These are phyloP conservation scores for Silene conica DNA, from an alignment of 148 eudicot species.

Conservation along the genomic window DNA sequence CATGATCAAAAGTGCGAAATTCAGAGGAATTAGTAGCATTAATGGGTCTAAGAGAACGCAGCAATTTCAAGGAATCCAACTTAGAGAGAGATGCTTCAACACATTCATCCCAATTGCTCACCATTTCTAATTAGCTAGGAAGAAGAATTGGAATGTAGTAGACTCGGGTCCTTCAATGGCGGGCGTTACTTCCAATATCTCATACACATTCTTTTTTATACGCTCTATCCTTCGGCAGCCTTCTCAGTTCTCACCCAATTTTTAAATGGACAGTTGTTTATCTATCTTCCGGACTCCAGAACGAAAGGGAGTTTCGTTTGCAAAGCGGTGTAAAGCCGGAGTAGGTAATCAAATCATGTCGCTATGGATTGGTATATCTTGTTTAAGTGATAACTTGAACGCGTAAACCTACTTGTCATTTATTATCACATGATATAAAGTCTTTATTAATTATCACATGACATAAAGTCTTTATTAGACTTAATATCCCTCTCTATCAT, in stretches of 20 bases:
- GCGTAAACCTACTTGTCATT: too few relatives aligned
- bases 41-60: constrained; percentile 85
- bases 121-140: background rate
- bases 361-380: too few relatives aligned
- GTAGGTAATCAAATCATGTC: too few relatives aligned
- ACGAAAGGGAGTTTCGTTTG: too few relatives aligned
- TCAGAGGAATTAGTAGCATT: constrained; percentile 33
- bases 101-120: constrained; percentile 58
- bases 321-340: too few relatives aligned
- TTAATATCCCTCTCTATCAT: too few relatives aligned
- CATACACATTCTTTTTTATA: background rate
- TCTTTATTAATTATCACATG: too few relatives aligned
- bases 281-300: background rate
- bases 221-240: too few relatives aligned
- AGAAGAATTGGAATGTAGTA: too few relatives aligned
- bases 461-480: too few relatives aligned
- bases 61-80: constrained; percentile 56
- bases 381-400: too few relatives aligned
- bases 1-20: constrained; percentile 13
- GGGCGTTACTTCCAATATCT: constrained; percentile 11
- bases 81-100: constrained; percentile 59
- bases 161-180: constrained; percentile 3
- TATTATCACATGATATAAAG: too few relatives aligned
- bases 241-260: background rate
- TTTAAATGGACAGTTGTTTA: background rate